Evolutionary conservation across 129 eudicot species (phyloP).

Genomic region (Centrapalus pauciflorus): DNA sequence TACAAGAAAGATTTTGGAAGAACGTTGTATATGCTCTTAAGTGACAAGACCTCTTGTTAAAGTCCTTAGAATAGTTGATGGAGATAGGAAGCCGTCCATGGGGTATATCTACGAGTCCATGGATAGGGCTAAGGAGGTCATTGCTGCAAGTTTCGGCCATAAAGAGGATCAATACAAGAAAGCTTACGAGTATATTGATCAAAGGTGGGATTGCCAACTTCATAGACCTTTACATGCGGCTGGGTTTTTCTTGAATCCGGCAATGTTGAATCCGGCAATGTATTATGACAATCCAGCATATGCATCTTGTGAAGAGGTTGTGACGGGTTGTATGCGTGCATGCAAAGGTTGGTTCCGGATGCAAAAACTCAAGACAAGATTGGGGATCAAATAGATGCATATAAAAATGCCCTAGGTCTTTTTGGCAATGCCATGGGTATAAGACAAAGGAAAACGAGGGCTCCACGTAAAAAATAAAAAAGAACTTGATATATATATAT

Average conservation of each 20-base stretch:
- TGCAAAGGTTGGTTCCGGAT: too few relatives aligned
- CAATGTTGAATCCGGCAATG: too few relatives aligned
- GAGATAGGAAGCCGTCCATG: not conserved
- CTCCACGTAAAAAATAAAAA: too few relatives aligned
- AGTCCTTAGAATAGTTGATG: not conserved
- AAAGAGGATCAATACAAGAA: not conserved
- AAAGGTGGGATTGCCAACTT: constrained; percentile 12
- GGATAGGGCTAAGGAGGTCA: not conserved
- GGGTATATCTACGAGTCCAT: constrained; percentile 3
- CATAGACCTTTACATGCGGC: not conserved
- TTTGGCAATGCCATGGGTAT: too few relatives aligned
- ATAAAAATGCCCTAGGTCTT: too few relatives aligned
- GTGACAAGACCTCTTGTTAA: not conserved
- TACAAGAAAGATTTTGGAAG: constrained; percentile 4
- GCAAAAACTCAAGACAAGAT: too few relatives aligned
- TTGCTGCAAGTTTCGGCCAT: not conserved
- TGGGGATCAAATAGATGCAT: too few relatives aligned
- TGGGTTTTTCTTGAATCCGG: not conserved
- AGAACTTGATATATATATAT: too few relatives aligned
- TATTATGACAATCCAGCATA: not conserved
- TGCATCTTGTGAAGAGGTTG: not conserved
- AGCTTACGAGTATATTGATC: not conserved
- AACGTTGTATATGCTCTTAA: not conserved
- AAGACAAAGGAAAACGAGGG: too few relatives aligned
- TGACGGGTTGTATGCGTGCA: not conserved